Evolutionary conservation across 2,329 filamentous ascomycete genomes (phyloP).

Genomic region (Ceratocystis diversiconidia): DNA sequence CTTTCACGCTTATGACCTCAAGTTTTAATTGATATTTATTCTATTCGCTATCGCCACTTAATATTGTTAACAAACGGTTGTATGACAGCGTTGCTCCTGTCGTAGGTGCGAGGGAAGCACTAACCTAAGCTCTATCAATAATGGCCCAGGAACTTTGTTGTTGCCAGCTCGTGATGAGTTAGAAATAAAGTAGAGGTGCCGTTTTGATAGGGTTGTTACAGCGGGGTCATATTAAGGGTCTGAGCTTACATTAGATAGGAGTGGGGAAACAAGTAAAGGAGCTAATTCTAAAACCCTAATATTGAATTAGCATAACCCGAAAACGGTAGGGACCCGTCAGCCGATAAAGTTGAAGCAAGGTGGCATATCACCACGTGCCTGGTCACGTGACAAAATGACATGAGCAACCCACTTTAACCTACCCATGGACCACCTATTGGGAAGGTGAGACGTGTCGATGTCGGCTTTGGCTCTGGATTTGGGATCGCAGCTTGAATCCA

Average conservation of each 20-base stretch:
- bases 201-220: background rate
- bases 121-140: background rate
- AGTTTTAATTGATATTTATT: too few species aligned
- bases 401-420: background rate
- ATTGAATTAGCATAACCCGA: background rate
- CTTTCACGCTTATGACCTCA: background rate
- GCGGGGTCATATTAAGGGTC: background rate
- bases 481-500: conserved; percentile 13
- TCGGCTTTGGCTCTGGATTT: conserved; percentile 4
- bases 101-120: background rate
- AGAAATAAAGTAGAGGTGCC: background rate
- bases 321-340: too few species aligned
- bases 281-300: background rate
- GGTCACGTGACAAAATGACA: conserved; percentile 3
- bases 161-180: too few species aligned
- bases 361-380: background rate
- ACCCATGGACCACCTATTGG: background rate
- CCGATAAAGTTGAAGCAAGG: background rate
- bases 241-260: background rate
- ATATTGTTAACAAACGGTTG: background rate
- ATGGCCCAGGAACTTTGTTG: background rate
- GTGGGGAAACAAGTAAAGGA: background rate
- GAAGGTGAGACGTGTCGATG: conserved; percentile 19
- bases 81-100: background rate
- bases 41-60: background rate